Percentiles rank a stretch among this genome's conserved stretches.
Conservation (phyloP, 768 basidiomycete species). For the Austroboletus festivus region DNA sequence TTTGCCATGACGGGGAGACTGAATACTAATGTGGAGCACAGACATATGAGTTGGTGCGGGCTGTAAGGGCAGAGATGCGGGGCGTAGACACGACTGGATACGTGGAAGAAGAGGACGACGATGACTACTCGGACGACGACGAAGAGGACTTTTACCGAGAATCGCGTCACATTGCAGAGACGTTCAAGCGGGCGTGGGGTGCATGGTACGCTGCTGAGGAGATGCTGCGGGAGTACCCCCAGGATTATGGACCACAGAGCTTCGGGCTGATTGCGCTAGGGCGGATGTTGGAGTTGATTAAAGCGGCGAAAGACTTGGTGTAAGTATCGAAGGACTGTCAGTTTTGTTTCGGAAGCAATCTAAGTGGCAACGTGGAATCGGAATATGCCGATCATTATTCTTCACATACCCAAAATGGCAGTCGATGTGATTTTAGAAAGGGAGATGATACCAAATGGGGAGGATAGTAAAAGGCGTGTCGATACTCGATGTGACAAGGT, state of each 20-base stretch:
- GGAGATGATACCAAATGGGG: constrained; percentile 11
- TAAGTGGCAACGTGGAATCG: constrained; percentile 28
- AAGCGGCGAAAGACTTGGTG: constrained; percentile 17
- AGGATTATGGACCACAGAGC: constrained; percentile 39
- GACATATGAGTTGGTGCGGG: constrained; percentile 39
- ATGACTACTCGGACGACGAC: constrained; percentile 24
- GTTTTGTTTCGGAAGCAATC: too few relatives aligned
- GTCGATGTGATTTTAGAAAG: constrained; percentile 31
- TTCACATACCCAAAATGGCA: constrained; percentile 13
- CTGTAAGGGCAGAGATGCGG: constrained; percentile 35
- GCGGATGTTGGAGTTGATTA: constrained; percentile 39
- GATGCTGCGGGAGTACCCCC: constrained; percentile 20
- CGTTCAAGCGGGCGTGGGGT: constrained; percentile 41
- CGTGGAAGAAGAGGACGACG: constrained; percentile 25
- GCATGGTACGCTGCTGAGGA: constrained; percentile 42
- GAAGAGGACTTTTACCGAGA: constrained; percentile 30
- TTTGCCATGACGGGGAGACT: neutral
- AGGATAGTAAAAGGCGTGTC: neutral
- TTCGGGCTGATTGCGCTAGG: constrained; percentile 47
- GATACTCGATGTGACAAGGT: constrained; percentile 25
- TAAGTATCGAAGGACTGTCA: too few relatives aligned
- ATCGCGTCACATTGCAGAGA: constrained; percentile 26
- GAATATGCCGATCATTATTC: constrained; percentile 16
- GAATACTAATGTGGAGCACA: constrained; percentile 18
- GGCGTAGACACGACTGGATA: constrained; percentile 5